These are phyloP conservation scores for Thymus quinquecostatus DNA, from an alignment of 257 asterid genomes.

Conservation along the genomic window DNA sequence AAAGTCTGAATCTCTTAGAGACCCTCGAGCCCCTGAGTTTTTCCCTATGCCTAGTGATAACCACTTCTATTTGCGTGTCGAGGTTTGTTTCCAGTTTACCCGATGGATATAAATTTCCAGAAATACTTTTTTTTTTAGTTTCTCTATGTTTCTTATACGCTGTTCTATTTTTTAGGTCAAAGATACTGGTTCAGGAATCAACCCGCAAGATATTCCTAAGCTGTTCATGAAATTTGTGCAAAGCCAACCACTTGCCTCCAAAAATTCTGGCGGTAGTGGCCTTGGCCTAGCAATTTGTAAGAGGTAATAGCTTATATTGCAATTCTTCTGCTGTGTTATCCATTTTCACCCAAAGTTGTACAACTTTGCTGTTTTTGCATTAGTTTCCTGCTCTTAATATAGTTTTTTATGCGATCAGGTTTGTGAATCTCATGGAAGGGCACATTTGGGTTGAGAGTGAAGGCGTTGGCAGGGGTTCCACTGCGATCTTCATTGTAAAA, in stretches of 20 bases:
- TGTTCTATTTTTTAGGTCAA: slow-evolving; percentile 61
- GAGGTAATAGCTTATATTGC: slow-evolving; percentile 52
- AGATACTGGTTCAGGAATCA: slow-evolving; percentile 92
- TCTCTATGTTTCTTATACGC: slow-evolving; percentile 10
- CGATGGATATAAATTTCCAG: slow-evolving; percentile 2
- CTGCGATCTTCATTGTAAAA: slow-evolving; percentile 73
- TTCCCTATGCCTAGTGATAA: slow-evolving; percentile 70
- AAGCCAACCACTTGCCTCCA: slow-evolving; percentile 66
- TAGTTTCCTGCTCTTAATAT: not conserved
- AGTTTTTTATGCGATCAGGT: slow-evolving; percentile 48
- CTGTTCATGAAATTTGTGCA: slow-evolving; percentile 87
- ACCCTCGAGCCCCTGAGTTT: slow-evolving; percentile 81
- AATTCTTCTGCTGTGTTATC: not conserved
- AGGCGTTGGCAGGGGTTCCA: slow-evolving; percentile 89
- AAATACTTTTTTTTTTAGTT: not conserved
- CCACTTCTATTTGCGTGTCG: slow-evolving; percentile 86
- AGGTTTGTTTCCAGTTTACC: slow-evolving; percentile 54
- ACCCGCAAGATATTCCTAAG: slow-evolving; percentile 85
- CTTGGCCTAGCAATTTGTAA: slow-evolving; percentile 96
- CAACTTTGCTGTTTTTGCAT: not conserved
- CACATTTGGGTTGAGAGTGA: slow-evolving; percentile 95
- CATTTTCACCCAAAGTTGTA: not conserved
- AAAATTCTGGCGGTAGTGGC: slow-evolving; percentile 84
- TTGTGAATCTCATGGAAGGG: slow-evolving; percentile 96
- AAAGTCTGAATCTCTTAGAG: slow-evolving; percentile 74